Evolutionary conservation across 192 early-diverging fungal genomes (phyloP), one percentile per base, ranked within the genome.

Genomic region (Coemansia sp.): DNA sequence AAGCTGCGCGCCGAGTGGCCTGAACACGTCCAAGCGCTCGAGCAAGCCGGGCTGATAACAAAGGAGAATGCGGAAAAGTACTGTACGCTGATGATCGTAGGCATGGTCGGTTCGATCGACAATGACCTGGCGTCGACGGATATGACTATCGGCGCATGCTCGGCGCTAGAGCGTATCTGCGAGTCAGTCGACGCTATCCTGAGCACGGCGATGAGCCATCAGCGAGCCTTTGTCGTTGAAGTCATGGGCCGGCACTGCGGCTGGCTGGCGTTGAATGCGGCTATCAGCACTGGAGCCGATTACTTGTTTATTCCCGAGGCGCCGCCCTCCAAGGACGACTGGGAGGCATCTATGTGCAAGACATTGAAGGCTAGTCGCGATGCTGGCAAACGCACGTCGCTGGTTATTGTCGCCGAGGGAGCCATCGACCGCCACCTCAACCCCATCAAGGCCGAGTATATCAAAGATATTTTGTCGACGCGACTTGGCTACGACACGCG

Each of bases 171-270:
- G 68, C 89, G 97, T 39, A 97, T 99, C 71, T 99, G 97, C 79
- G 97, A 99, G 72, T 87, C 90, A 41, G 90, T 99, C 2, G 97
- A 99, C 73, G 91, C 93, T 0, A 92, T 99, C 45, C 88, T 90
- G 1, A 93, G 93, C 41, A 99, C 97, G 3, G 97, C 97, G 0
- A 86, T 89, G 42, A 95, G 93, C 74, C 97, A 99, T 75, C 93
- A 93, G 62, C 91, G 97, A 57, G 97, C 97, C 8, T 99, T 99
- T 73, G 94, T 99, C 12, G 89, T 99, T 38, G 97, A 99, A 69
- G 97, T 99, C 37, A 99, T 99, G 97, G 97, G 95, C 10, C 89
- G 97, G 45, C 94, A 97, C 72, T 99, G 97, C 74, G 97, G 97
- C 19, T 99, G 97, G 97, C 78, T 95, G 36, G 93, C 92, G 27